Evolutionary conservation across 371 early-diverging fungal species (phyloP), one percentile per base, ranked within the genome.

Genomic region (Batkoa obscura): DNA sequence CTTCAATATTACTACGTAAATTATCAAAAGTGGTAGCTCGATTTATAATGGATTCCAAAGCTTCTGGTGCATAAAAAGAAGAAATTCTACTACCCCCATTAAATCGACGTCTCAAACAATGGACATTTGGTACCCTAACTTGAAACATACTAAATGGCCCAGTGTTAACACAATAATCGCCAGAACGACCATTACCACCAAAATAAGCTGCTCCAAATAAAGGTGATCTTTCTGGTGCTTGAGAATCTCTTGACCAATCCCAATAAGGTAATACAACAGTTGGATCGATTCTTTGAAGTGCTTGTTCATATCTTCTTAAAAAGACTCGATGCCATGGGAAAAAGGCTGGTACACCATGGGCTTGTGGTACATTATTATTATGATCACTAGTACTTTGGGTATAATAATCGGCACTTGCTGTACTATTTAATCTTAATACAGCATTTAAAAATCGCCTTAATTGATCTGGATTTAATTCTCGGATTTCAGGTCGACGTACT

Each of bases 191-290:
- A 52, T 58, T 62, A 6, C 61, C 61, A 51, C 68, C 66, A 33
- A 66, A 57, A 30, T 45, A 46, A 5, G 15, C 17, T 13, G 38
- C 13, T 1, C 13, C 12, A 33, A 63, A 58, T 10, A 68, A 39
- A 8, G 36, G 43, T 0, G 62, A 54, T 36, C 6, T 15, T 15
- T 43, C 53, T 10, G 60, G 62, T 13, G 47, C 45, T 47, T 61
- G 64, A 1, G 62, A 60, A 53, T 68, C 64, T 4, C 52, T 31
- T 0, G 57, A 51, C 74, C 73, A 75, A 54, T 78, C 69, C 58
- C 45, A 58, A 52, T 41, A 58, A 23, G 58, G 58, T 9, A 58
- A 43, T 1, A 32, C 23, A 1, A 58, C 51, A 23, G 32, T 42
- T 17, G 58, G 42, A 51, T 58, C 42, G 5, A 58, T 35, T 9